Percentiles rank a stretch among this genome's conserved stretches.
phyloP scores from a whole-genome alignment of 2,329 filamentous ascomycete genomes.

The Xylaria sp. region DNA sequence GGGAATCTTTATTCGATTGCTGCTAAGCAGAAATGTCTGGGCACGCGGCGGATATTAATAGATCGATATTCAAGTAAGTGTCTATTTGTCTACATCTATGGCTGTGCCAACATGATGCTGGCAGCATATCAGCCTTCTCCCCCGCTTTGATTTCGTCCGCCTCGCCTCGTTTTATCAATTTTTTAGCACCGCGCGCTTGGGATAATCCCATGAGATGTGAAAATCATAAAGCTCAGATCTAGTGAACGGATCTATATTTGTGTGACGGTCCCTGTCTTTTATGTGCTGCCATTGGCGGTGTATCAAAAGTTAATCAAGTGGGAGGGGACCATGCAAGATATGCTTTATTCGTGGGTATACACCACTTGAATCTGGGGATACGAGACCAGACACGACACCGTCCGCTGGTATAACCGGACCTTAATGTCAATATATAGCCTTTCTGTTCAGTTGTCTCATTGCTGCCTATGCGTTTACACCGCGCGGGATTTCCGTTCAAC shows the following conservation, averaged over 20 bases:
- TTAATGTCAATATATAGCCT: background rate
- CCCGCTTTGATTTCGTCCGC: slow-evolving; percentile 15
- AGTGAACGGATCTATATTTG: background rate
- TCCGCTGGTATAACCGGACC: background rate
- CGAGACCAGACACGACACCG: background rate
- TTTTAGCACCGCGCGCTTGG: background rate
- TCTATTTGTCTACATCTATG: background rate
- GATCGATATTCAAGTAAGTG: slow-evolving; percentile 42
- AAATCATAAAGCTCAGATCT: background rate
- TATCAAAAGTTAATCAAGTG: background rate
- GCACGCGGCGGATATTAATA: slow-evolving; percentile 37
- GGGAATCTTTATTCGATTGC: background rate
- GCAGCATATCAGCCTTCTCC: slow-evolving; percentile 10
- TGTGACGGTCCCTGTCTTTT: background rate
- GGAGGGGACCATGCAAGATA: background rate
- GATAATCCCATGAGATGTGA: background rate
- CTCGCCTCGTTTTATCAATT: background rate
- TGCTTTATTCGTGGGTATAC: background rate
- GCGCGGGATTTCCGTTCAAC: background rate
- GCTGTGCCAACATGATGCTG: background rate
- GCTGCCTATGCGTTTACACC: background rate
- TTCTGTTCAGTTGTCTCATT: background rate
- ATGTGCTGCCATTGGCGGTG: background rate
- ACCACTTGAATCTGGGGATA: background rate
- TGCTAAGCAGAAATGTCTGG: slow-evolving; percentile 13